Base-by-base conservation (phyloP, 2,329 filamentous ascomycete genomes). In the Myrmaecium sp. region DNA sequence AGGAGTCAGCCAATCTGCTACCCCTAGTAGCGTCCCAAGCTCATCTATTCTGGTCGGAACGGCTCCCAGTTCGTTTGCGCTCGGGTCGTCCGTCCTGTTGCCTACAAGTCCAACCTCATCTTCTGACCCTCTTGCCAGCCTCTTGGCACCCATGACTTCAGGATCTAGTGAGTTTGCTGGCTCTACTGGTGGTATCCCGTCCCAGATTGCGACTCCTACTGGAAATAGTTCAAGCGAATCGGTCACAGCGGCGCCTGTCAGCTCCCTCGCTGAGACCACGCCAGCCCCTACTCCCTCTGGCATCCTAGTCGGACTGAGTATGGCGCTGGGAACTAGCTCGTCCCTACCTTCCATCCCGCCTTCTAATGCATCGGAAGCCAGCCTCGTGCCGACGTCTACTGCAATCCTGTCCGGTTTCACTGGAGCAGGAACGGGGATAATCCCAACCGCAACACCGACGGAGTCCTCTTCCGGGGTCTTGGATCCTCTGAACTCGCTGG, bases 301-400 rank as follows among this genome's bases (percentile, higher is more conserved):
- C 7, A 50, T 50, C 25, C 28, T 46, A 6, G 44, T 51, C 30
- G 47, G 47, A 9, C 47, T 50, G 23, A 49, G 46, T 5, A 50
- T 46, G 5, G 45, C 46, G 8, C 31, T 50, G 12, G 44, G 44
- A 21, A 46, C 40, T 3, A 19, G 16, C 6, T 29, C 30, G 5
- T 5, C 27, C n/a, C 24, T 21, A 8, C 21, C 13, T 9, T 28
- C 19, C 3, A 23, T 18, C 8, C n/a, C 29, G 3, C 18, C 31
- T 13, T 18, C 27, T 12, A n/a, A 31, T 2, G 29, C 20, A 11
- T 21, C 5, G n/a, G 23, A 21, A 6, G 13, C 29, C 8, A 10
- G 18, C 14, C 21, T 30, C 10, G 38, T 41, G 9, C 38, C 38
- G 5, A 35, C 37, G 6, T 41, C 38, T 3, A 37, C 38, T 27